Base-by-base conservation (phyloP, 345 rosid genomes). In the Hevea brasiliensis region DNA sequence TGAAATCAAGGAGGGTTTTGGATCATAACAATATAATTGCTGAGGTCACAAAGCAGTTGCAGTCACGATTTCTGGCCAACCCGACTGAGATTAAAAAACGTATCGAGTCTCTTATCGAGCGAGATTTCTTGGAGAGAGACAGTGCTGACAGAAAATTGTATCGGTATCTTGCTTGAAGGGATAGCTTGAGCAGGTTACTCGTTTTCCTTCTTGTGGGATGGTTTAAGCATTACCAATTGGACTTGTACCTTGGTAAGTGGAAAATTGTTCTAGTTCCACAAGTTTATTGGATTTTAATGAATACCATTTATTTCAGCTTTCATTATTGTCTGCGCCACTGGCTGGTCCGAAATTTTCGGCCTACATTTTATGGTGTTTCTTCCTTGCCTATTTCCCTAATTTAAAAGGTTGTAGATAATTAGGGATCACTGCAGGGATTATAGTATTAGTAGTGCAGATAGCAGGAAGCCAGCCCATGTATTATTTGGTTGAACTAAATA, bases 111-210 rank as follows among this genome's bases (percentile, higher is more conserved):
- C 96, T 95, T 23, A 95, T 95, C 1, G 98, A 92, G 75, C 87
- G 99, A 21, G 99, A 95, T 72, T 95, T 92, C 93, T 81, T 95
- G 92, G 98, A 95, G 86, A 87, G 99, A 85, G 99, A 95, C 84
- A 81, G 66, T 63, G 76, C 77, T 9, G 98, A 92, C 81, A 85
- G 99, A 82, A 92, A 91, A 85, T 72, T 91, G 80, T 95, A 95
- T 71, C 96, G 97, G 41, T 95, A 95, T 68, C 91, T 95, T 72
- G 98, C 99, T 55, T 95, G 76, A 86, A 74, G 74, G 72, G 55
- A 57, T 24, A 44, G 67, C 79, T 21, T 60, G 58, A n/a, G 56
- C 42, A 61, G 37, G 60, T 67, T 67, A 3, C 65, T 29, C 53
- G 58, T 35, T 35, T 61, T 21, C 37, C 67, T 47, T 51, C 63